Percentiles rank a stretch among this genome's conserved stretches.
Conservation (phyloP, 208 protist species). For the Vickermania ingenoplastis region DNA sequence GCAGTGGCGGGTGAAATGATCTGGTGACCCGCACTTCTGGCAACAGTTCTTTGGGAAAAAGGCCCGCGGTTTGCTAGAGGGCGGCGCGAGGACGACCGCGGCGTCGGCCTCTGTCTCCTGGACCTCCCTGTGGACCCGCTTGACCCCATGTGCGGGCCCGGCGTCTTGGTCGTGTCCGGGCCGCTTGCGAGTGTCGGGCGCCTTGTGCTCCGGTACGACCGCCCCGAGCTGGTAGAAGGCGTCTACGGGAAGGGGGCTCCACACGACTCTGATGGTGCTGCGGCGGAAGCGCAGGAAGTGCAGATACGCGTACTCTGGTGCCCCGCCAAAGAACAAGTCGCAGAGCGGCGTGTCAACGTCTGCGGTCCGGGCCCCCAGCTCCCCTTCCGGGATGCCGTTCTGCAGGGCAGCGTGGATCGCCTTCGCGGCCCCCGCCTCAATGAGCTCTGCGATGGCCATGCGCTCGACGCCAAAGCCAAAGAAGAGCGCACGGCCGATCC, state of each 20-base stretch:
- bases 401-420: conserved; percentile 16
- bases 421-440: conserved; percentile 9
- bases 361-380: neutral
- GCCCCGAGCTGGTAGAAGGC: conserved; percentile 56
- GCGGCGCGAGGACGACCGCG: neutral
- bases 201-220: conserved; percentile 28
- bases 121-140: neutral
- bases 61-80: neutral
- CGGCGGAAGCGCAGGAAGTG: neutral
- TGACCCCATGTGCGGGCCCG: neutral
- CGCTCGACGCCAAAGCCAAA: conserved; percentile 39
- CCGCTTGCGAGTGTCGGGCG: neutral
- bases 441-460: conserved; percentile 60
- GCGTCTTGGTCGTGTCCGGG: neutral
- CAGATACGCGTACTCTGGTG: neutral
- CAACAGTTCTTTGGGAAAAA: conserved; percentile 22
- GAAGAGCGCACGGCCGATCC: conserved; percentile 45
- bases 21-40: conserved; percentile 25
- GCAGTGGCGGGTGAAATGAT: conserved; percentile 35
- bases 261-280: conserved; percentile 22
- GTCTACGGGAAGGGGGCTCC: conserved; percentile 36
- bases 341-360: neutral
- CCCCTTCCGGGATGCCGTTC: neutral
- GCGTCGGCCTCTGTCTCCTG: neutral
- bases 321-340: neutral